Percentiles rank a stretch among this genome's conserved stretches.
Evolutionary conservation across 805 yeast genomes (phyloP).

Genomic region (Candida golubevii): DNA sequence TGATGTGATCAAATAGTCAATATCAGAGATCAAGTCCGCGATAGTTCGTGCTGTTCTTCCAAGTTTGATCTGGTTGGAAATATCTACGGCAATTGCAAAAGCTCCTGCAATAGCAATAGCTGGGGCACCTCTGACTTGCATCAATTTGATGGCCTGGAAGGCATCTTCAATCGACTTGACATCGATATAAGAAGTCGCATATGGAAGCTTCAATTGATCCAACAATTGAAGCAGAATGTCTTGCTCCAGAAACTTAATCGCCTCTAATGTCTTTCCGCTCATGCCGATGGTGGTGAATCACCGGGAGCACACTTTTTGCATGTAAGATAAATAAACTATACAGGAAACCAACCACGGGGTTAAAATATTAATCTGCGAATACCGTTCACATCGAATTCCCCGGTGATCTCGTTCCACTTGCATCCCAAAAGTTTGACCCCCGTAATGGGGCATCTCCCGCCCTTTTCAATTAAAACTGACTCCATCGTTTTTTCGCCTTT

Average conservation of each 20-base stretch:
- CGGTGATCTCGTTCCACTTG: constrained; percentile 50
- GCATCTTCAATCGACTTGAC: constrained; percentile 70
- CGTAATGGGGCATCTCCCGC: constrained; percentile 82
- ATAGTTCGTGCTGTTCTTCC: constrained; percentile 20
- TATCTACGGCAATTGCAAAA: constrained; percentile 75
- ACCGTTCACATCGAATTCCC: constrained; percentile 72
- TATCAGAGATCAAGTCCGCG: constrained; percentile 37
- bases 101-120: constrained; percentile 96
- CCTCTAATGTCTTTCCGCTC: constrained; percentile 38
- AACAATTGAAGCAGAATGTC: constrained; percentile 51
- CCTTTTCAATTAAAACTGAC: constrained; percentile 19
- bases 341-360: not conserved
- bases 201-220: constrained; percentile 83
- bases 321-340: not conserved
- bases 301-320: too few species aligned
- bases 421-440: constrained; percentile 71
- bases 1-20: constrained; percentile 66
- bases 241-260: constrained; percentile 59
- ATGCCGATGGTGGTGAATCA: not conserved
- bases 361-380: constrained; percentile 68
- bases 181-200: constrained; percentile 62
- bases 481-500: not conserved
- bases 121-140: constrained; percentile 98
- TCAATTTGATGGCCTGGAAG: constrained; percentile 71
- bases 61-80: constrained; percentile 29